Conservation (phyloP, 768 basidiomycete genomes). For the Termitomyces sp. region DNA sequence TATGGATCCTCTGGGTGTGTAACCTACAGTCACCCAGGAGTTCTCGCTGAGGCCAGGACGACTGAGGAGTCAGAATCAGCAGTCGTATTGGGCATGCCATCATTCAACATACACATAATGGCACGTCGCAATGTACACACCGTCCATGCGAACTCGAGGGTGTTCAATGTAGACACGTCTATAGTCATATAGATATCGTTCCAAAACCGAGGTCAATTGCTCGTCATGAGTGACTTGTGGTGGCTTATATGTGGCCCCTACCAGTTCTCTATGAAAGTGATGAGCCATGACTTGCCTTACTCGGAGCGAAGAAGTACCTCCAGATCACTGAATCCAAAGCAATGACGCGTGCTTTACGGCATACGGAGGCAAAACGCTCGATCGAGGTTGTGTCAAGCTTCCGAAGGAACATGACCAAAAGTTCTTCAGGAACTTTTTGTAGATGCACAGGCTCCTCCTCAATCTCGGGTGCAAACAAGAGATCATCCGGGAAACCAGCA, state of each 20-base stretch:
- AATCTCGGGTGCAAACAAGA: constrained; percentile 65
- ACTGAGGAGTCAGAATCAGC: neutral
- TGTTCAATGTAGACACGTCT: constrained; percentile 79
- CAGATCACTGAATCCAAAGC: constrained; percentile 68
- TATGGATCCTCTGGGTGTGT: neutral
- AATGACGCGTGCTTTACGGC: constrained; percentile 68
- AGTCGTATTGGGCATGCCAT: neutral
- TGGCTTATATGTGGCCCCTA: constrained; percentile 59
- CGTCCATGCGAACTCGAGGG: constrained; percentile 79
- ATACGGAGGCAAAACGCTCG: constrained; percentile 72
- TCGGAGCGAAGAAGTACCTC: constrained; percentile 45
- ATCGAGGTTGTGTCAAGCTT: constrained; percentile 60
- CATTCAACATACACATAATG: constrained; percentile 69
- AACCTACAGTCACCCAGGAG: constrained; percentile 77
- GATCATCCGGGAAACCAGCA: constrained; percentile 36
- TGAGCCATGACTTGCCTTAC: neutral
- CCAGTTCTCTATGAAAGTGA: constrained; percentile 47
- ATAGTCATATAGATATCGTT: constrained; percentile 56
- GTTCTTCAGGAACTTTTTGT: constrained; percentile 65
- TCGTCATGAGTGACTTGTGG: constrained; percentile 64
- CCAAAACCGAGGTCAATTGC: constrained; percentile 41
- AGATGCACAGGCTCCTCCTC: constrained; percentile 55
- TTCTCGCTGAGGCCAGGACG: constrained; percentile 67
- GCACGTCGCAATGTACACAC: constrained; percentile 88
- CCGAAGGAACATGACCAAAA: constrained; percentile 62